These are phyloP conservation scores for Ramaria sp. DNA, from an alignment of 768 basidiomycete species.

Conservation along the genomic window DNA sequence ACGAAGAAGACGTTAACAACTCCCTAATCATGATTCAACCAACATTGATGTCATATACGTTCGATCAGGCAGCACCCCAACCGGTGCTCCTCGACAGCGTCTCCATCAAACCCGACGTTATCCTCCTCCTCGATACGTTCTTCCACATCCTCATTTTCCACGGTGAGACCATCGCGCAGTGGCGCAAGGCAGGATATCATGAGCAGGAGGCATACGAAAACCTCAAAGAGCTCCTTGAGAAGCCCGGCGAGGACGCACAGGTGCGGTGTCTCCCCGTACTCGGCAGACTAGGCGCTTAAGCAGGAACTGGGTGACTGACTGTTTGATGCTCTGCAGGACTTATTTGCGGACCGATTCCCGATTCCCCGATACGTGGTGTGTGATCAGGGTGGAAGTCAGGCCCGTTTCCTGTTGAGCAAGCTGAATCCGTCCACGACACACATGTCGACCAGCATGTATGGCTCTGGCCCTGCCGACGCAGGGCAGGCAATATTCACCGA, in stretches of 20 bases:
- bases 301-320: not conserved
- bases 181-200: conserved; percentile 97
- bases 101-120: conserved; percentile 94
- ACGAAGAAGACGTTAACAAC: conserved; percentile 98
- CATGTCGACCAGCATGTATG: conserved; percentile 87
- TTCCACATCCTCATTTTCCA: conserved; percentile 99
- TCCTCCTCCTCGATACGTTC: conserved; percentile 95
- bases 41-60: conserved; percentile 96
- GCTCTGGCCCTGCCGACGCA: conserved; percentile 51
- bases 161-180: conserved; percentile 91
- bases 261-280: conserved; percentile 25
- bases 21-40: conserved; percentile 99
- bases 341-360: conserved; percentile 91
- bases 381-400: conserved; percentile 95
- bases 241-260: conserved; percentile 83
- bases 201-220: conserved; percentile 99
- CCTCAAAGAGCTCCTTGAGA: conserved; percentile 85
- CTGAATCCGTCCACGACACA: conserved; percentile 98
- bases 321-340: conserved; percentile 42
- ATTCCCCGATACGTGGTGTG: conserved; percentile 97
- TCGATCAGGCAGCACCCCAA: conserved; percentile 74
- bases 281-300: not conserved
- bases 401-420: conserved; percentile 94
- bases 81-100: conserved; percentile 95
- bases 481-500: conserved; percentile 98